Base-by-base conservation (phyloP, 768 basidiomycete genomes). In the Russula abietina region DNA sequence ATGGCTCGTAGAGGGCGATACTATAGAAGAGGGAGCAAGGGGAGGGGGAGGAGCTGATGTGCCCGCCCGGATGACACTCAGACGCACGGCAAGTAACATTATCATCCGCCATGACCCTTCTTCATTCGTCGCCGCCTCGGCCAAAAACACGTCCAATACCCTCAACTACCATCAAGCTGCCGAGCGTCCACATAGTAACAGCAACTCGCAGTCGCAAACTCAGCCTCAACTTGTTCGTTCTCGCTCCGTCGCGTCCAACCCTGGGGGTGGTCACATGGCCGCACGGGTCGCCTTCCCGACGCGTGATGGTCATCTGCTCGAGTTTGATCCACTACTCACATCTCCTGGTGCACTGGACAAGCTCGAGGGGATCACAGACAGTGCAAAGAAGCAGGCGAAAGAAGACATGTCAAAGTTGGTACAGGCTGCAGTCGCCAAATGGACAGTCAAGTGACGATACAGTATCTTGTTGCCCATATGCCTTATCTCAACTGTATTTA, bases 331-430 rank as follows among this genome's bases (percentile, higher is more conserved):
- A 10, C 75, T 95, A 48, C 79, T 80, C 62, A 85, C 88, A 16
- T 85, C 87, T 2, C 86, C 91, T 1, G 79, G 80, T 2, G 79
- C 88, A 53, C 75, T 95, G 33, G 88, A 92, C 69, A 84, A 82
- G 36, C 78, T 91, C 9, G 86, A 89, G 57, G 89, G 89, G 5
- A 88, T 93, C 62, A 83, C 88, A 0, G 83, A 87, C 60, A 88
- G 86, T 68, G 89, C 90, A 48, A 92, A 91, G 80, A 89, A 89
- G 70, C 84, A 89, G 67, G 91, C 89, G 24, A 83, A 82, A 68
- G 80, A 83, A 51, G 90, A 92, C 65, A 88, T 91, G 84, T 79
- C 82, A 4, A 76, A 83, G 61, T 75, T 92, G 36, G 83, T 91
- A 41, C 83, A 85, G 70, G 83, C 85, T 43, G 85, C 89, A 30